These are phyloP conservation scores for Dysphania ambrosioides DNA, from an alignment of 148 eudicot genomes.

Conservation along the genomic window DNA sequence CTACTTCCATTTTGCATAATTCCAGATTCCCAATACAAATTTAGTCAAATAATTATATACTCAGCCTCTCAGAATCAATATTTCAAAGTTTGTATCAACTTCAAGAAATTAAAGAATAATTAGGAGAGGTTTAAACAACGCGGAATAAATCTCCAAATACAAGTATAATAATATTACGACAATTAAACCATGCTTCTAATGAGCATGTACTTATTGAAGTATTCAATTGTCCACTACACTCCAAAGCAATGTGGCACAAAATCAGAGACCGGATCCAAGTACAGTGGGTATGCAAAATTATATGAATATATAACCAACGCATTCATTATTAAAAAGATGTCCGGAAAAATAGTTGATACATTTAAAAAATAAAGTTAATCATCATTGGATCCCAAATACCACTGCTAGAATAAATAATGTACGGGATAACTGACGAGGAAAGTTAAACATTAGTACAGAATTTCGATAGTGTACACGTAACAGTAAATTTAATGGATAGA, in stretches of 20 bases:
- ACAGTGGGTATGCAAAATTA: too few relatives aligned
- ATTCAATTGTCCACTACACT: background rate
- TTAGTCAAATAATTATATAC: background rate
- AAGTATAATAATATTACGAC: too few relatives aligned
- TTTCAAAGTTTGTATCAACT: background rate
- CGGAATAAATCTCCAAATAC: too few relatives aligned
- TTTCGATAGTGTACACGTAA: too few relatives aligned
- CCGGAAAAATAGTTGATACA: background rate
- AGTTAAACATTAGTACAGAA: too few relatives aligned
- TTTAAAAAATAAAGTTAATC: background rate
- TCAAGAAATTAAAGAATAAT: background rate
- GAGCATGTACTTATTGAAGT: background rate
- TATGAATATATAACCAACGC: too few relatives aligned
- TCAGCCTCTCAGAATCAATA: too few relatives aligned
- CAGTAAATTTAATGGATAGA: background rate
- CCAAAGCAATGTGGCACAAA: background rate
- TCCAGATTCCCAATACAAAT: too few relatives aligned
- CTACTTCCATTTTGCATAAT: background rate
- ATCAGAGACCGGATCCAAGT: background rate
- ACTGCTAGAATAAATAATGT: background rate
- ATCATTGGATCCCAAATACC: background rate
- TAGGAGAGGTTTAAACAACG: background rate
- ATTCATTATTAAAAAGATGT: background rate
- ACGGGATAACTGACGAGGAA: too few relatives aligned
- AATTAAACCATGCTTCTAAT: background rate